These are phyloP conservation scores for Elsinoe ampelina DNA, from an alignment of 2,329 filamentous ascomycete genomes.

Conservation along the genomic window DNA sequence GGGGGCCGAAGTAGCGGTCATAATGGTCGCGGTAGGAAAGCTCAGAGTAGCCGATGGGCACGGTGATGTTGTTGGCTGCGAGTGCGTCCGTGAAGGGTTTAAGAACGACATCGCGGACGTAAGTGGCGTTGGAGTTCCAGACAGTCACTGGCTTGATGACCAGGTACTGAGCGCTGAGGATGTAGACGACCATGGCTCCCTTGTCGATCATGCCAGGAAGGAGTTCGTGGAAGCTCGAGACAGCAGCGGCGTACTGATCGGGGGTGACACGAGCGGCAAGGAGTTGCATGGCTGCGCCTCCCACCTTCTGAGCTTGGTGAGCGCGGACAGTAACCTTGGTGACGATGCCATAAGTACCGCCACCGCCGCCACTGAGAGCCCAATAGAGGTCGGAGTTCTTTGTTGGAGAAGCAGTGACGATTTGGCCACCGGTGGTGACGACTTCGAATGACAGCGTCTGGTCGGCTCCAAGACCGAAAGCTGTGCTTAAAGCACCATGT, in stretches of 20 bases:
- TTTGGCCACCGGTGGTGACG: slow-evolving; percentile 42
- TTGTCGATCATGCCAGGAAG: slow-evolving; percentile 43
- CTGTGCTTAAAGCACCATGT: slow-evolving; percentile 44
- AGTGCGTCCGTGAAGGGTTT: slow-evolving; percentile 40
- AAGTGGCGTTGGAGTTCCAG: slow-evolving; percentile 28
- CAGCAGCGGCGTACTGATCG: slow-evolving; percentile 41
- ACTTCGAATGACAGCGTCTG: slow-evolving; percentile 42
- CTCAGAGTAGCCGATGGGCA: neutral
- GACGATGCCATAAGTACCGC: slow-evolving; percentile 50
- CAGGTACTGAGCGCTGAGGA: slow-evolving; percentile 43
- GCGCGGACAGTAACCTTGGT: slow-evolving; percentile 46
- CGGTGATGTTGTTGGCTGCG: slow-evolving; percentile 20
- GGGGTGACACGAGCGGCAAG: neutral
- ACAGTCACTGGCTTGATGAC: slow-evolving; percentile 33
- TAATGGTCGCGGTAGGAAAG: neutral
- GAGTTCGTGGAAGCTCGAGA: slow-evolving; percentile 39
- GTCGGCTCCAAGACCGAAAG: slow-evolving; percentile 52
- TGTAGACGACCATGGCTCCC: slow-evolving; percentile 43
- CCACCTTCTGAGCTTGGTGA: slow-evolving; percentile 25
- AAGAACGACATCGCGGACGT: slow-evolving; percentile 37
- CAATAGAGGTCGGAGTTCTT: slow-evolving; percentile 53
- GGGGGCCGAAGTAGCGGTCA: neutral
- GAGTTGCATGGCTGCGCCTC: no score
- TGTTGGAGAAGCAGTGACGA: slow-evolving; percentile 39
- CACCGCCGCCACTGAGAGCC: slow-evolving; percentile 53